phyloP scores from a whole-genome alignment of 805 yeast species.

The Saccharomyces kudriavzevii region DNA sequence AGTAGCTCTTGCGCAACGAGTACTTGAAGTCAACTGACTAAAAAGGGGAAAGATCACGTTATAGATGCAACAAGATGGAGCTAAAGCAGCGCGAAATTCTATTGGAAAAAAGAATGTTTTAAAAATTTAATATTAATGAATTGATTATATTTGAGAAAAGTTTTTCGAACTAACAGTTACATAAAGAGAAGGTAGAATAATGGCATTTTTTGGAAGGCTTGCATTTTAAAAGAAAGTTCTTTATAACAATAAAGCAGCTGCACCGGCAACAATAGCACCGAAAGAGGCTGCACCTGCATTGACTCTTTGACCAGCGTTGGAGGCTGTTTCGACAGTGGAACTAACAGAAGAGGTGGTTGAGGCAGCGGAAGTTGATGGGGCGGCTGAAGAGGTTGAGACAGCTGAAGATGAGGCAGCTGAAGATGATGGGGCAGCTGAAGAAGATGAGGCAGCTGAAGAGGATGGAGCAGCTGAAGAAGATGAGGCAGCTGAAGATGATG shows the following conservation, averaged over 20 bases:
- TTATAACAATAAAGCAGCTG: not conserved
- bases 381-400: constrained; percentile 1
- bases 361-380: constrained; percentile 3
- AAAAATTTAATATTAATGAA: not conserved
- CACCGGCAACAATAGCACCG: not conserved
- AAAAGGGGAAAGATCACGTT: not conserved
- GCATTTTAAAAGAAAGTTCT: not conserved
- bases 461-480: constrained; percentile 1
- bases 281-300: constrained; percentile 1
- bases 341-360: constrained; percentile 1
- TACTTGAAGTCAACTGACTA: not conserved
- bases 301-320: not conserved
- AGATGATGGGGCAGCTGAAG: constrained; percentile 2
- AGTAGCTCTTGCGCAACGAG: not conserved
- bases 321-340: not conserved
- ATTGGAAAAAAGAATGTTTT: not conserved
- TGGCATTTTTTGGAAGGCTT: not conserved
- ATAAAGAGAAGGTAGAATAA: not conserved
- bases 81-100: no score
- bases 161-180: not conserved
- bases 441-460: not conserved
- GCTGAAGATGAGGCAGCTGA: constrained; percentile 3
- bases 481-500: constrained; percentile 3
- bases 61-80: not conserved
- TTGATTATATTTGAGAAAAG: not conserved